A percentile compares a stretch with the other conserved stretches of the same genome.
These are phyloP conservation scores for Fusarium austroafricanum DNA, from an alignment of 2,329 filamentous ascomycete genomes.

Conservation along the genomic window DNA sequence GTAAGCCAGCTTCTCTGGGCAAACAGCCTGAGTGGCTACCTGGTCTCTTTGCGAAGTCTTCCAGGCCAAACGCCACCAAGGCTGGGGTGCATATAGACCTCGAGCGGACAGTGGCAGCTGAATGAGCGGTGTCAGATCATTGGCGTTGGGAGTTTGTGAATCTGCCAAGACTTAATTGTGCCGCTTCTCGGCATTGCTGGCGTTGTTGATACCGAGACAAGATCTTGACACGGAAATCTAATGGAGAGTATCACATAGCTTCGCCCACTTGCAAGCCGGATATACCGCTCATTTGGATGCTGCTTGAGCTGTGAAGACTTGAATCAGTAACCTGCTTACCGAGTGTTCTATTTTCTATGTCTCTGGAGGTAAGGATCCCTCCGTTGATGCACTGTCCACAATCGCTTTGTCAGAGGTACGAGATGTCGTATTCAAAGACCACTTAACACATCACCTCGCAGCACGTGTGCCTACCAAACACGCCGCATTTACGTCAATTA, in stretches of 20 bases:
- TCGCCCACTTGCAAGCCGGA: background rate
- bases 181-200: background rate
- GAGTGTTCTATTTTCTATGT: background rate
- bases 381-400: background rate
- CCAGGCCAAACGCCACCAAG: conserved; percentile 14
- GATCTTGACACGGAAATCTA: background rate
- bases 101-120: background rate
- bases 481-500: conserved; percentile 16
- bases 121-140: background rate
- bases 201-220: background rate
- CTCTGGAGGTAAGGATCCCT: background rate
- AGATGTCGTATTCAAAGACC: background rate
- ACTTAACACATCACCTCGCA: background rate
- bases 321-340: background rate
- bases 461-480: background rate
- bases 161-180: background rate
- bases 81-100: background rate
- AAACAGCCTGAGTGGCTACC: background rate
- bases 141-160: background rate
- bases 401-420: background rate
- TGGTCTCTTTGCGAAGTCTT: background rate
- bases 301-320: background rate
- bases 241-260: background rate
- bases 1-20: background rate
- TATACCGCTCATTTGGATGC: background rate